Conservation (phyloP, 306 rosid species). For the Vicia faba region DNA sequence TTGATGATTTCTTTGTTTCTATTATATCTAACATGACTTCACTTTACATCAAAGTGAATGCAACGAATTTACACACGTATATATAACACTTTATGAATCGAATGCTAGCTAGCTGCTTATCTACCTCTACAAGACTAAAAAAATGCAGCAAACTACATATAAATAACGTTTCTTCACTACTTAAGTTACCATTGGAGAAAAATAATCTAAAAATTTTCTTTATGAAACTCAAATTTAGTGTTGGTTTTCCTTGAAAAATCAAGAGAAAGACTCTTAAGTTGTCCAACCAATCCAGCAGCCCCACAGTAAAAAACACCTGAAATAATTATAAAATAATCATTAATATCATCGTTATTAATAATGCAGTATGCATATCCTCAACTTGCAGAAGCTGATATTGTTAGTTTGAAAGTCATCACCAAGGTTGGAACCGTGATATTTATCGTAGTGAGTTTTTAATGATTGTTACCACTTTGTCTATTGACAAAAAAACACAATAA, state of each 20-base stretch:
- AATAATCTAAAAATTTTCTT: constrained; percentile 65
- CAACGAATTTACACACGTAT: constrained; percentile 24
- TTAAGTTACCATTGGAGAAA: constrained; percentile 37
- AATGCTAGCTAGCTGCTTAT: constrained; percentile 24
- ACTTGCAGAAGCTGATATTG: too few species aligned
- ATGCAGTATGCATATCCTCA: too few species aligned
- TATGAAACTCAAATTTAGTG: constrained; percentile 90
- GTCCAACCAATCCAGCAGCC: constrained; percentile 64
- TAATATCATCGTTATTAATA: too few species aligned
- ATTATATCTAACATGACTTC: constrained; percentile 21
- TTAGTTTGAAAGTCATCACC: too few species aligned
- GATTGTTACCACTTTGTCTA: too few species aligned
- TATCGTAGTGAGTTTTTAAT: too few species aligned
- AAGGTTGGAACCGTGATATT: too few species aligned
- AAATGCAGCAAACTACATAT: constrained; percentile 24
- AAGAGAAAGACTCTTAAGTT: constrained; percentile 62
- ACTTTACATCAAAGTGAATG: constrained; percentile 8
- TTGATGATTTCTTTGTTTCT: constrained; percentile 1
- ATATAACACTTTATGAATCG: constrained; percentile 1
- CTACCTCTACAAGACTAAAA: constrained; percentile 12
- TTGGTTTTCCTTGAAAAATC: constrained; percentile 76
- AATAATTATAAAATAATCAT: constrained; percentile 13
- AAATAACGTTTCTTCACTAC: constrained; percentile 30
- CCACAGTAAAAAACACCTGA: constrained; percentile 96
- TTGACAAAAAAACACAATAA: too few species aligned